A percentile compares a stretch with the other conserved stretches of the same genome.
Conservation (phyloP, 305 asterid species). For the Galium porrigens region DNA sequence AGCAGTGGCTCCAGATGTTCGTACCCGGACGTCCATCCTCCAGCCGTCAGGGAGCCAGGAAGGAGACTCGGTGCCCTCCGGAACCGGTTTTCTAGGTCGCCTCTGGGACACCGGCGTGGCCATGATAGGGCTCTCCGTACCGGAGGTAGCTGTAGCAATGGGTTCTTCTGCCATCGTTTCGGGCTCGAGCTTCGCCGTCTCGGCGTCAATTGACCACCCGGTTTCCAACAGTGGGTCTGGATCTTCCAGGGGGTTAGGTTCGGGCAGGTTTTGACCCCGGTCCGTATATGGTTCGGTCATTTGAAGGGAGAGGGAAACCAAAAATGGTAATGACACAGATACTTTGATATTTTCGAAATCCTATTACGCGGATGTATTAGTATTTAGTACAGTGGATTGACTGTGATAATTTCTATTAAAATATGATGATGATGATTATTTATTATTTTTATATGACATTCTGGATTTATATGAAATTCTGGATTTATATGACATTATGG, state of each 20-base stretch:
- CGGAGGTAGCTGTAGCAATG: slow-evolving; percentile 21
- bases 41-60: slow-evolving; percentile 56
- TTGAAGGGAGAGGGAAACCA: not conserved
- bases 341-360: not conserved
- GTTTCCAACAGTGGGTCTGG: slow-evolving; percentile 45
- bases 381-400: too few relatives aligned
- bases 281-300: slow-evolving; percentile 14
- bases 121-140: slow-evolving; percentile 11
- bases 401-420: too few relatives aligned
- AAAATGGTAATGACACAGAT: not conserved
- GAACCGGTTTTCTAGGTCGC: slow-evolving; percentile 25
- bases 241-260: slow-evolving; percentile 14
- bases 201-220: slow-evolving; percentile 39
- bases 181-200: slow-evolving; percentile 9
- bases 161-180: slow-evolving; percentile 24
- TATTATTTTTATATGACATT: too few relatives aligned
- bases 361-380: not conserved
- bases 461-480: too few relatives aligned
- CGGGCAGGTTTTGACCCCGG: slow-evolving; percentile 8
- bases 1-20: slow-evolving; percentile 54
- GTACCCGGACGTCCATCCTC: slow-evolving; percentile 39
- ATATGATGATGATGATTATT: too few relatives aligned
- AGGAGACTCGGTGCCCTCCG: slow-evolving; percentile 51
- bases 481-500: too few relatives aligned
- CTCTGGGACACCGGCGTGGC: slow-evolving; percentile 22